Base-by-base conservation (phyloP, 768 basidiomycete genomes). In the Mycena latifolia region DNA sequence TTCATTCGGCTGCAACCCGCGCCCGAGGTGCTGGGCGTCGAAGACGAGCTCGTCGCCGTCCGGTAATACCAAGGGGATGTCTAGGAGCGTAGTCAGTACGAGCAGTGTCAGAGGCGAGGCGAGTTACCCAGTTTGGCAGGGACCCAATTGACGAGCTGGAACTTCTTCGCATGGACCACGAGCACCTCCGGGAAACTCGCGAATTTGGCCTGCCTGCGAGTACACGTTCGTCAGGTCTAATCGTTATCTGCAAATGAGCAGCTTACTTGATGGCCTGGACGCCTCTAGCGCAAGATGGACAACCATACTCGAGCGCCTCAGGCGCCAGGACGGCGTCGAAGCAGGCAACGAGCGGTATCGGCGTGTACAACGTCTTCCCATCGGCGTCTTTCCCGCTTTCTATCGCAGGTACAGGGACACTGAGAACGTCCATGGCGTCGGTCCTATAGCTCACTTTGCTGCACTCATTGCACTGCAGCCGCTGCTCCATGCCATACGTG, bases 71-170 rank as follows among this genome's bases (percentile, higher is more conserved):
- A 99, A 78, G 0, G 97, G 96, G 35, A 99, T 93, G 67, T 98
- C 97, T 96, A 70, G 5, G 20, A 9, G 63, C 25, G 28, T 22
- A 25, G 31, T 73, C 11, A 61, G 41, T 35, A 29, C 18, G 18
- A 51, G 45, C 43, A n/a, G n/a, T n/a, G n/a, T n/a, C n/a, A 22
- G 15, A 27, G 31, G 33, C 5, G 18, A 33, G 41, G 31, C 25
- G 46, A 29, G 9, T n/a, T 33, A 95, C 95, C 94, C 29, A 99
- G 84, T 78, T 99, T 99, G 4, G 91, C 86, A 0, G 98, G 98
- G 1, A 99, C 94, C 98, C 98, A 99, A 70, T 95, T 95, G 45
- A 95, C 91, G 5, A 97, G 86, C 77, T 96, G 93, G 81, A 98
- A 98, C 72, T 97, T 97, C 74, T 93, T 94, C 46, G 95, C 91